Evolutionary conservation across 768 basidiomycete genomes (phyloP), one percentile per base, ranked within the genome.

Genomic region (Coprinopsis strossmayeri): DNA sequence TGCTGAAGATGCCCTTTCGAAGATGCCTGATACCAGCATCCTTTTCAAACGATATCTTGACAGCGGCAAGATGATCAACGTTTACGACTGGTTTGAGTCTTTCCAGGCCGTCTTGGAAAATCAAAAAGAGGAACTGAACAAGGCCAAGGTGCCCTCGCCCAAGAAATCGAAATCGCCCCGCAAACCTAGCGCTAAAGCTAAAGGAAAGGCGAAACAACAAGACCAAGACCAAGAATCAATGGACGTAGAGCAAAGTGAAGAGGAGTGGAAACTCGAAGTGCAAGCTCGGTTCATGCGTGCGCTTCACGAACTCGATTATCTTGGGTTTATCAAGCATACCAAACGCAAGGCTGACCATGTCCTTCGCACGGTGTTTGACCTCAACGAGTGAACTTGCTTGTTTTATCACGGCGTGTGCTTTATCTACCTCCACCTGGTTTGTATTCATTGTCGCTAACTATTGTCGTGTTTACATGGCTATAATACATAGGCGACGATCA

Each of bases 81-180:
- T 90, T 1, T 91, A 87, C 60, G 91, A 93, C 62, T 91, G 89
- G 91, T 91, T 81, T 57, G 82, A 87, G 55, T 77, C 84, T 20
- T 93, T 92, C 61, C 72, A 77, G 26, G 62, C 71, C 18, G 83
- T 78, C 26, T 63, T 91, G 46, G 87, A 88, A 60, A 67, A 65
- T 1, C 86, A 86, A 64, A 60, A 65, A n/a, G 45, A 58, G 52
- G 56, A 65, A 32, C 21, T 50, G 24, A 12, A 24, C 12, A 49
- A 49, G 32, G 23, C 45, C 3, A 48, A 26, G 10, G n/a, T n/a
- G n/a, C n/a, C 3, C n/a, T 54, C 53, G 10, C 50, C 52, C 18
- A 45, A 18, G 39, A 53, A 54, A 17, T 48, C 23, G 37, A 45
- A 42, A 25, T 42, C 40, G 21, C 40, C 40, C 9, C 34, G 26